phyloP scores from a whole-genome alignment of 148 eudicot genomes.

The Tetragonia tetragonoides region DNA sequence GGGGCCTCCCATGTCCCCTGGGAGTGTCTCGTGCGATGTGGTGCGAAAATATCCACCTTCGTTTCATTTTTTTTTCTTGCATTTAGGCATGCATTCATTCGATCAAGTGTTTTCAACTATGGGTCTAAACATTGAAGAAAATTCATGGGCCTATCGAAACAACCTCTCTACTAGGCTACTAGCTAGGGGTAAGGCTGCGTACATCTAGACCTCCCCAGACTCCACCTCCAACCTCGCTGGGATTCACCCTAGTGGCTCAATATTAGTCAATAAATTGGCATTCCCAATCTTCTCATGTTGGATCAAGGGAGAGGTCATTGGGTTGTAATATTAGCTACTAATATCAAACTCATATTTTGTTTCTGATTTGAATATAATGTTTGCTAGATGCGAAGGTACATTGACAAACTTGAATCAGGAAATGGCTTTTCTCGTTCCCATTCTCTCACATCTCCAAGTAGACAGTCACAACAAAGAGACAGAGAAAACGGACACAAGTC shows the following conservation, averaged over 20 bases:
- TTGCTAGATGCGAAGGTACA: slow-evolving; percentile 48
- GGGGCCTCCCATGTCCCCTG: too few relatives aligned
- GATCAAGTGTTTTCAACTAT: too few relatives aligned
- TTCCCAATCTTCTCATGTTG: neutral
- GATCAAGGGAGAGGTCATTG: neutral
- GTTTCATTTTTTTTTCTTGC: too few relatives aligned
- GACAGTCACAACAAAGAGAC: slow-evolving; percentile 52
- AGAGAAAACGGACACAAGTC: slow-evolving; percentile 58
- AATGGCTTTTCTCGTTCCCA: slow-evolving; percentile 44
- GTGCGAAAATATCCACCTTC: too few relatives aligned
- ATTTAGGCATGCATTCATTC: too few relatives aligned
- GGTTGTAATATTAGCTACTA: neutral
- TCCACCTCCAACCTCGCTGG: too few relatives aligned
- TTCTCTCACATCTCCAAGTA: slow-evolving; percentile 45
- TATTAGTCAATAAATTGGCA: neutral
- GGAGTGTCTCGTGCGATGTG: too few relatives aligned
- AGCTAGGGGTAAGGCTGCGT: too few relatives aligned
- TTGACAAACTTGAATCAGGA: slow-evolving; percentile 53
- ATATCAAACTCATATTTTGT: neutral
- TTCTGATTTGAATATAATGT: slow-evolving; percentile 22
- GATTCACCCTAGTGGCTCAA: neutral
- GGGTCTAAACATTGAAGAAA: too few relatives aligned
- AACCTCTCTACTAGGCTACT: too few relatives aligned
- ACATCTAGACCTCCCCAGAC: too few relatives aligned
- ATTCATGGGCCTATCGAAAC: too few relatives aligned